Percentiles rank a stretch among this genome's conserved stretches.
phyloP scores from a whole-genome alignment of 345 rosid species.

The Sonneratia alba region DNA sequence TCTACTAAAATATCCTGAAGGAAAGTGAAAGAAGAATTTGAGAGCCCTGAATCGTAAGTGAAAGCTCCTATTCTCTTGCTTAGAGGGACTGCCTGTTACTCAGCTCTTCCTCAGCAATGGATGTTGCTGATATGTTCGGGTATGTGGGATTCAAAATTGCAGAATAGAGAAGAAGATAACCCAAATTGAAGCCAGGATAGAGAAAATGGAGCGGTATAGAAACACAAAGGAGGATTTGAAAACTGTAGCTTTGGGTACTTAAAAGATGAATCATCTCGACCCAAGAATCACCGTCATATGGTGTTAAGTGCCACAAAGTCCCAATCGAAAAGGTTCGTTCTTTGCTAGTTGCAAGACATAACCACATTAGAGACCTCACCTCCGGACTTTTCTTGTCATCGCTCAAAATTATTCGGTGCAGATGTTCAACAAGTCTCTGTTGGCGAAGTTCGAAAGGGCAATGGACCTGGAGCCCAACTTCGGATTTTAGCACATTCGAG shows the following conservation, averaged over 20 bases:
- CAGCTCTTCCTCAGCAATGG: neutral
- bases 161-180: constrained; percentile 72
- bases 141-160: constrained; percentile 4
- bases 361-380: neutral
- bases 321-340: constrained; percentile 81
- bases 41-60: constrained; percentile 64
- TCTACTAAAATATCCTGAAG: constrained; percentile 69
- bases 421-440: constrained; percentile 87
- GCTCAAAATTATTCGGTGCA: constrained; percentile 15
- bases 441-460: constrained; percentile 91
- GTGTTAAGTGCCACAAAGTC: constrained; percentile 95
- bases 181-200: constrained; percentile 52
- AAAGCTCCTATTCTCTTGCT: neutral
- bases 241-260: constrained; percentile 90
- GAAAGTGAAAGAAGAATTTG: constrained; percentile 71
- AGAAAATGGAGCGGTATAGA: constrained; percentile 67
- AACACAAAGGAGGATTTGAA: constrained; percentile 77
- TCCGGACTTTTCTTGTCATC: neutral
- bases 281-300: constrained; percentile 97
- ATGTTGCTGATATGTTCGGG: neutral
- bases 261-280: constrained; percentile 89
- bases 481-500: constrained; percentile 54
- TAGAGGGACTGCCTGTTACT: neutral
- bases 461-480: constrained; percentile 89
- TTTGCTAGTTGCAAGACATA: neutral